Evolutionary conservation across 768 basidiomycete genomes (phyloP).

Genomic region (Mycena chlorophos): DNA sequence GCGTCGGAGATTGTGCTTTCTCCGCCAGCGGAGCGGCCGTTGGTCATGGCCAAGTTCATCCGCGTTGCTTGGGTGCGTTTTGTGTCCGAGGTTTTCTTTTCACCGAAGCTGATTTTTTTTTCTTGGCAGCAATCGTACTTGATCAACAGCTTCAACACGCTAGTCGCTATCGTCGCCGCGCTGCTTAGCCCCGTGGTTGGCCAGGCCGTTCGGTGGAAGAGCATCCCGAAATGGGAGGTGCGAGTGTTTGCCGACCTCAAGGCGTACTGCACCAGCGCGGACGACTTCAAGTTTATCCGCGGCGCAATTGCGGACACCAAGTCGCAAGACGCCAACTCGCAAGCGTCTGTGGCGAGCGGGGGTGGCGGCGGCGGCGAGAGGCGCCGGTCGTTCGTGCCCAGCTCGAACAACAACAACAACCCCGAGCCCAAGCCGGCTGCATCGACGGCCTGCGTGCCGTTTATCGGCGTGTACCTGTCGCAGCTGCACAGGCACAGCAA

Average conservation of each 20-base stretch:
- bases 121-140: conserved; percentile 71
- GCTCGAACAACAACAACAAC: conserved; percentile 40
- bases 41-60: conserved; percentile 76
- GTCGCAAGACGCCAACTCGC: conserved; percentile 53
- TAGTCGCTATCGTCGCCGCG: conserved; percentile 79
- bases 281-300: conserved; percentile 77
- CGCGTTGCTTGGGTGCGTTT: conserved; percentile 77
- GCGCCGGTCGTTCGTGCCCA: conserved; percentile 29
- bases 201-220: conserved; percentile 68
- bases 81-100: conserved; percentile 3
- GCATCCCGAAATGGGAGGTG: conserved; percentile 67
- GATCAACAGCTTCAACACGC: conserved; percentile 73
- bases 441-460: conserved; percentile 83
- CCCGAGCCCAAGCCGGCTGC: conserved; percentile 43
- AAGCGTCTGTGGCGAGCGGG: conserved; percentile 56
- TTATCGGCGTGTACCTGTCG: conserved; percentile 79
- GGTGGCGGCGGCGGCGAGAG: conserved; percentile 40
- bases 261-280: conserved; percentile 57
- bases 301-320: conserved; percentile 68
- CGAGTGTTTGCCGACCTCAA: conserved; percentile 75
- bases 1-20: conserved; percentile 81
- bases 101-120: not conserved
- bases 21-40: conserved; percentile 58
- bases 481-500: conserved; percentile 64
- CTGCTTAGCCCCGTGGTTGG: conserved; percentile 69